A percentile compares a stretch with the other conserved stretches of the same genome.
Conservation (phyloP, 2,329 filamentous ascomycete species). For the Claviceps fusiformis region DNA sequence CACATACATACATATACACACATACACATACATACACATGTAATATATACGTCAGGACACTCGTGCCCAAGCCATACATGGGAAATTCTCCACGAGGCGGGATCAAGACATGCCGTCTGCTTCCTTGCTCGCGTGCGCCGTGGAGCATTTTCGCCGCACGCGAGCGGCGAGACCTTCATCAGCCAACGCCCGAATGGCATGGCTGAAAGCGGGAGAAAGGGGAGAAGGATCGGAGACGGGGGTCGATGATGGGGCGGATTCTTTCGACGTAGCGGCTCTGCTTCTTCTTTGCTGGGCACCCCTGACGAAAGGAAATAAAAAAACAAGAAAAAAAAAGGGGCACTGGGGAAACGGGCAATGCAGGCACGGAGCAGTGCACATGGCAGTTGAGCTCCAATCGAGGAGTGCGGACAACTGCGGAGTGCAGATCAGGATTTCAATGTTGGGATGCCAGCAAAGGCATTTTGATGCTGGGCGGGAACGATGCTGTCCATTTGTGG, state of each 20-base stretch:
- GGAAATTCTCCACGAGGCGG: too few relatives aligned
- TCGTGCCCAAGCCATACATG: too few relatives aligned
- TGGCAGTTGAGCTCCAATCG: background rate
- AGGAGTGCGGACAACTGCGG: background rate
- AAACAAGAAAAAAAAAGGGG: background rate
- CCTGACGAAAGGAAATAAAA: background rate
- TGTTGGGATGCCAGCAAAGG: background rate
- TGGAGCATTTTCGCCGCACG: too few relatives aligned
- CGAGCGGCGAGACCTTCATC: too few relatives aligned
- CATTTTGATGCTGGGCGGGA: background rate
- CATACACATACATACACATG: background rate
- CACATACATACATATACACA: background rate
- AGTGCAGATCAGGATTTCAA: background rate
- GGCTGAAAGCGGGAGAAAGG: too few relatives aligned
- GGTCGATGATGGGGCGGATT: too few relatives aligned
- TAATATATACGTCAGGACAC: too few relatives aligned
- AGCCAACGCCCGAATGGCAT: too few relatives aligned
- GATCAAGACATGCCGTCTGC: too few relatives aligned
- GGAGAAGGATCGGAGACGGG: too few relatives aligned
- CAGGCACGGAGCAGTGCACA: background rate
- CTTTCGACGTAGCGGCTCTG: background rate
- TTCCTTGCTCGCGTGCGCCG: too few relatives aligned
- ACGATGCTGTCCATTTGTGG: background rate
- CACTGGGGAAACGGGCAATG: background rate
- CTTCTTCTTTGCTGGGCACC: background rate